phyloP scores from a whole-genome alignment of 139 green algal species.

The Chlamydomonas sp. region DNA sequence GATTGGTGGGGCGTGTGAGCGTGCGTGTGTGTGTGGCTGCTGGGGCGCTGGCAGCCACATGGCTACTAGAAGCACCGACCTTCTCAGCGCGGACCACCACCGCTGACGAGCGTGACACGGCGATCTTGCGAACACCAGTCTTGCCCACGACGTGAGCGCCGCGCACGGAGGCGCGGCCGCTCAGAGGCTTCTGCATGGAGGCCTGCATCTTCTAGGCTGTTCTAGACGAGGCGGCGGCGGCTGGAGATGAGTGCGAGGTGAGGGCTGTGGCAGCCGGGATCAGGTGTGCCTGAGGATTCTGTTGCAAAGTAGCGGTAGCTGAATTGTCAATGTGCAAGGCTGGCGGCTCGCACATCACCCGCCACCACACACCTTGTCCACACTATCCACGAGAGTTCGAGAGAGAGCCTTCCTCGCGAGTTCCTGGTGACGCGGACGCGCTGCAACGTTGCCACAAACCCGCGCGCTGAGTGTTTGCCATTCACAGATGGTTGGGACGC shows the following conservation, averaged over 20 bases:
- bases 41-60: not conserved
- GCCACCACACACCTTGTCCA: no score
- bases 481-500: no score
- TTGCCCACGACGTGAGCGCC: not conserved
- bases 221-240: not conserved
- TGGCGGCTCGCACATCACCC: no score
- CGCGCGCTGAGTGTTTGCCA: no score
- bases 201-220: not conserved
- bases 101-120: not conserved
- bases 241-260: not conserved
- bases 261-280: not conserved
- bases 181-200: not conserved
- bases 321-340: no score
- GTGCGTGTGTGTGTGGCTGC: not conserved
- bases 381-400: no score
- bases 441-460: no score
- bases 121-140: no score
- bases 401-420: no score
- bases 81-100: conserved; percentile 44
- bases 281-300: no score
- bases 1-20: not conserved
- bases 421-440: no score
- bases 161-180: not conserved
- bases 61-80: conserved; percentile 24
- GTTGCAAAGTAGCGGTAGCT: no score